Evolutionary conservation across 331 rosid species (phyloP), one percentile per base, ranked within the genome.

Genomic region (Phaseolus coccineus): DNA sequence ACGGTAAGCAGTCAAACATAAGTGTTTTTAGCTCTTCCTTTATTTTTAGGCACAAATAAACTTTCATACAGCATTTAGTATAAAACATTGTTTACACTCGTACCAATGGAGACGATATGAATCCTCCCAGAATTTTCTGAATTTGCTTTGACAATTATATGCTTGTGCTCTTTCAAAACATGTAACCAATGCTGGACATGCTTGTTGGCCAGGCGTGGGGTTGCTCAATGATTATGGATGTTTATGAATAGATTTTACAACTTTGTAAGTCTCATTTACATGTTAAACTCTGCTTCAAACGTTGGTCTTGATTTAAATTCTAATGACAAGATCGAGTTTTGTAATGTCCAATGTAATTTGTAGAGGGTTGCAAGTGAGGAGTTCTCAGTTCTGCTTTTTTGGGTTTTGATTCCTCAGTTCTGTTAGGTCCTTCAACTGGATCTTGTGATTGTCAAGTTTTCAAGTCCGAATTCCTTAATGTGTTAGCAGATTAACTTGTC

Each of bases 1-100:
- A 79, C 74, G 87, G 94, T 90, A 84, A 84, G 91, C 79, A 77
- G 62, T 53, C 35, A 50, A 61, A 24, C 59, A 62, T 8, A 28
- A 52, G 47, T 71, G 50, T 22, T 52, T 44, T 51, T 52, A 44
- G 63, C 15, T 64, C 44, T 84, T 66, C 22, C 39, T 50, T 67
- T 25, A 58, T 15, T 74, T 74, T 47, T 64, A 59, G 39, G 37
- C 79, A 31, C 37, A 31, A 5, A 30, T 76, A 76, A 76, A 58
- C 56, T 69, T 80, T 51, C 74, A 22, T 80, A n/a, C 9, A 47
- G 47, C 57, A 16, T 11, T 11, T 79, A 69, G 68, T 37, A 50
- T 55, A 47, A 35, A 53, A 69, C 58, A 73, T 35, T 75, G 53
- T 65, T 50, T 51, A 48, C 46, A n/a, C 27, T 61, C 7, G 27